Evolutionary conservation across 2,329 filamentous ascomycete species (phyloP), one percentile per base, ranked within the genome.

Genomic region (Aspergillus arachidicola): DNA sequence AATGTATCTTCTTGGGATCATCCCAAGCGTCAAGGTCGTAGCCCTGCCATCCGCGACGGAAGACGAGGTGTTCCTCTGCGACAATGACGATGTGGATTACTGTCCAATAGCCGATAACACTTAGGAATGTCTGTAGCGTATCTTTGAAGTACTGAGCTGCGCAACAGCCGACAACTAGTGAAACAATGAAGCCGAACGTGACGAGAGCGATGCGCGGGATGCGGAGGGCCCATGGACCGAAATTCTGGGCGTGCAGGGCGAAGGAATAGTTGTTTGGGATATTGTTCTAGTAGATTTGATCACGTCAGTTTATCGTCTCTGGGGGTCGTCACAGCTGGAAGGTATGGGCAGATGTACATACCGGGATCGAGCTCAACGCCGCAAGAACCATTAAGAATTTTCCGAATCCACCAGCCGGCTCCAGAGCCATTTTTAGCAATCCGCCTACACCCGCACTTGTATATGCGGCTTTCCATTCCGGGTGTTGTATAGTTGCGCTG

Each of bases 51-150:
- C 72, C 65, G 26, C 64, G 67, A 0, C 76, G 72, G 65, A 79
- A 79, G 21, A 76, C 63, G 36, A 78, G 56, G 65, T 77, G 75
- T 58, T 78, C 77, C 46, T 75, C 72, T 16, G 71, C 66, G 9
- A 79, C 72, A 6, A 78, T 62, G 2, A 74, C 71, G 55, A 77
- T 69, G 36, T 76, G 76, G 14, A 76, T 77, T 0, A 81, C 82
- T 59, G 79, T 81, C 80, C 81, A 84, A 69, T 84, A 85, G 11
- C 82, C 82, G 3, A 84, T 76, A 28, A 84, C 74, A 16, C 78
- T 78, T 2, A 84, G 67, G 66, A 84, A 81, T 57, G 83, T 81
- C 66, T 82, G 71, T 16, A 85, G 69, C 78, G 78, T 67, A 57
- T 68, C 68, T 28, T 65, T 45, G 46, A 77, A 75, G 63, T 73